Conservation (phyloP, 257 asterid species). For the Asclepias syriaca region DNA sequence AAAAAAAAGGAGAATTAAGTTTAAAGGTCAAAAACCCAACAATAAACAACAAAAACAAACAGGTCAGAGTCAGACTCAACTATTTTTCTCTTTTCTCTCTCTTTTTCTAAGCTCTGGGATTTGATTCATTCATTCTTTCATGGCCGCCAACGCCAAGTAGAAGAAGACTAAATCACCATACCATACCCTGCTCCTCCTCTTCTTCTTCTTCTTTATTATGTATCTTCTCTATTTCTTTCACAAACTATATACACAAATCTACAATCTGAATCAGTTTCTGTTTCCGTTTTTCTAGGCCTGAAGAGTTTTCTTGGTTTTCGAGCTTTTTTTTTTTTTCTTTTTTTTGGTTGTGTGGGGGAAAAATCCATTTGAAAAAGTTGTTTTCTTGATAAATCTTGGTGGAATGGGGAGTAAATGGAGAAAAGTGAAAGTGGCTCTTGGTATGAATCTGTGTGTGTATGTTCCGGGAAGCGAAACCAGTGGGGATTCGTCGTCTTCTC, state of each 20-base stretch:
- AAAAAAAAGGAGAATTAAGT: background rate
- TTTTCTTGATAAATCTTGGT: constrained; percentile 18
- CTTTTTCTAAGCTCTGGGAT: constrained; percentile 13
- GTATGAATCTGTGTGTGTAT: constrained; percentile 67
- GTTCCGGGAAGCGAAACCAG: constrained; percentile 38
- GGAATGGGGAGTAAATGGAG: constrained; percentile 91
- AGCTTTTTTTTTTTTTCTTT: constrained; percentile 19
- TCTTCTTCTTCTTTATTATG: constrained; percentile 8
- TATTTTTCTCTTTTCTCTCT: constrained; percentile 13
- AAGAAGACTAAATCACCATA: constrained; percentile 34
- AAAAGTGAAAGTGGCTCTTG: constrained; percentile 80
- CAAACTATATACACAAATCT: constrained; percentile 9
- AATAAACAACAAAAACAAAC: constrained; percentile 34
- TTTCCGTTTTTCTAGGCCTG: background rate
- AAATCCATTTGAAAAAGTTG: constrained; percentile 19
- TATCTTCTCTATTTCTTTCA: constrained; percentile 1
- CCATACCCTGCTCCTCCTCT: constrained; percentile 1
- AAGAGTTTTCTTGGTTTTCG: constrained; percentile 33
- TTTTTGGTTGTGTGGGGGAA: constrained; percentile 4
- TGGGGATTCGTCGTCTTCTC: constrained; percentile 34
- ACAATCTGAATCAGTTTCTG: background rate
- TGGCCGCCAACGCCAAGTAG: constrained; percentile 44
- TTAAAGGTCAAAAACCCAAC: constrained; percentile 39
- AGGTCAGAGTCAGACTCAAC: constrained; percentile 50
- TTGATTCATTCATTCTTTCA: constrained; percentile 19